A percentile compares a stretch with the other conserved stretches of the same genome.
These are phyloP conservation scores for Penicillium angulare DNA, from an alignment of 495 filamentous ascomycete species.

Conservation along the genomic window DNA sequence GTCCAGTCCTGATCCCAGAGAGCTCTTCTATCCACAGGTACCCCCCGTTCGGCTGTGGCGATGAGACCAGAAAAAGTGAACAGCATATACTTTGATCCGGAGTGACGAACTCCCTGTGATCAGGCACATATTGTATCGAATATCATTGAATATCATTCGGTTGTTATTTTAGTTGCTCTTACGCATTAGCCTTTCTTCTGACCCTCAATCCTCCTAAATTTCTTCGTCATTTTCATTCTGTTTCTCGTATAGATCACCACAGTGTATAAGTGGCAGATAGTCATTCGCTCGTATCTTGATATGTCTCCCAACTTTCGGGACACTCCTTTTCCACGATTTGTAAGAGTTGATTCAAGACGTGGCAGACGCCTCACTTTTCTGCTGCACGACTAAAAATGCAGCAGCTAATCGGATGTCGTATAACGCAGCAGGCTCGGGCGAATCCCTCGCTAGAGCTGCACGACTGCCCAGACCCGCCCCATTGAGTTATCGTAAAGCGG, in stretches of 20 bases:
- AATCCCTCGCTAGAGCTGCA: neutral
- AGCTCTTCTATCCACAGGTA: constrained; percentile 19
- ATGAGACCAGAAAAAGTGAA: constrained; percentile 35
- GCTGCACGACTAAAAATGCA: neutral
- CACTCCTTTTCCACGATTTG: neutral
- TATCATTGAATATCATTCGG: constrained; percentile 12
- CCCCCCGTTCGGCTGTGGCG: constrained; percentile 19
- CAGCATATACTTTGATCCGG: constrained; percentile 16
- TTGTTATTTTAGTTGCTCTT: neutral
- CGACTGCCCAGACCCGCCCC: constrained; percentile 5
- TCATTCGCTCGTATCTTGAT: too few species aligned
- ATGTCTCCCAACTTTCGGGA: too few species aligned
- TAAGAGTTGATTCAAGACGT: neutral
- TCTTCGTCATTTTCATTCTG: too few species aligned
- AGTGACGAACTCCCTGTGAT: constrained; percentile 15
- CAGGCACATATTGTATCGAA: constrained; percentile 23
- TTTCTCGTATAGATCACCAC: neutral
- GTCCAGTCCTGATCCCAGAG: constrained; percentile 25
- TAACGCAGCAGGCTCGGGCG: neutral
- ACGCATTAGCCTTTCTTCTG: too few species aligned
- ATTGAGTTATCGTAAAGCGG: neutral
- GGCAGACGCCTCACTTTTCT: constrained; percentile 6
- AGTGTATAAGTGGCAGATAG: too few species aligned
- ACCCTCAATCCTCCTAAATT: too few species aligned
- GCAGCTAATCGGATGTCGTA: neutral